Percentiles rank a stretch among this genome's conserved stretches.
Evolutionary conservation across 305 asterid species (phyloP).

Genomic region (Fraxinus sp.): DNA sequence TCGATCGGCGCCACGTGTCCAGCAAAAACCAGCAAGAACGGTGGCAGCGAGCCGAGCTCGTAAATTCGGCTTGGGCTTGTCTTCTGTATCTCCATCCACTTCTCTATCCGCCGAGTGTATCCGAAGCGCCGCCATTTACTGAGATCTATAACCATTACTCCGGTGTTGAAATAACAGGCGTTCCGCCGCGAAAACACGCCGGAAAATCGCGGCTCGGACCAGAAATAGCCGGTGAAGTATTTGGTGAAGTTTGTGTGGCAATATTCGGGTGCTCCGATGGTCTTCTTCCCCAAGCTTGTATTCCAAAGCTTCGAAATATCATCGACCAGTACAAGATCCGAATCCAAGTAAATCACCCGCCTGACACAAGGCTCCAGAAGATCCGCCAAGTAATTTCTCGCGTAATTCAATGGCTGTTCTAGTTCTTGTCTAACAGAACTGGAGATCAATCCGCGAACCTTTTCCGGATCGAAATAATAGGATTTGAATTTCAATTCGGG

Average conservation of each 20-base stretch:
- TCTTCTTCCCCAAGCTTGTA: constrained; percentile 24
- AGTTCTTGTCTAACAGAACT: constrained; percentile 33
- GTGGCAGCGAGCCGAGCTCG: constrained; percentile 39
- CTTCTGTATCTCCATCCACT: constrained; percentile 40
- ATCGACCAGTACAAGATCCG: constrained; percentile 42
- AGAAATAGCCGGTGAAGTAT: constrained; percentile 35
- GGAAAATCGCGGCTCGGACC: constrained; percentile 28
- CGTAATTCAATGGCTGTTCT: constrained; percentile 45
- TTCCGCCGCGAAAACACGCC: constrained; percentile 26
- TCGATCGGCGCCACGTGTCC: constrained; percentile 34
- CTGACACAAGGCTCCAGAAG: constrained; percentile 34
- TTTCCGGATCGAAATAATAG: constrained; percentile 35
- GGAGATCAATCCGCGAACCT: constrained; percentile 32
- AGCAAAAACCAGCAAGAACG: constrained; percentile 31
- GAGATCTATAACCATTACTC: constrained; percentile 34
- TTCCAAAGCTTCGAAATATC: constrained; percentile 36
- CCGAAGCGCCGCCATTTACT: constrained; percentile 32
- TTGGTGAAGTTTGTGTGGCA: constrained; percentile 46
- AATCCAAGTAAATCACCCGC: constrained; percentile 39
- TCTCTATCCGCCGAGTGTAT: constrained; percentile 32
- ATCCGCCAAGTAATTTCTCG: constrained; percentile 39
- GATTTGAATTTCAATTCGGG: constrained; percentile 31
- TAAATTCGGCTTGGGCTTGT: constrained; percentile 26
- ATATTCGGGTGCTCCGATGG: constrained; percentile 43
- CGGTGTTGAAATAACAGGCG: constrained; percentile 45